These are phyloP conservation scores for Gossypium aridum DNA, from an alignment of 441 rosid genomes.

Conservation along the genomic window DNA sequence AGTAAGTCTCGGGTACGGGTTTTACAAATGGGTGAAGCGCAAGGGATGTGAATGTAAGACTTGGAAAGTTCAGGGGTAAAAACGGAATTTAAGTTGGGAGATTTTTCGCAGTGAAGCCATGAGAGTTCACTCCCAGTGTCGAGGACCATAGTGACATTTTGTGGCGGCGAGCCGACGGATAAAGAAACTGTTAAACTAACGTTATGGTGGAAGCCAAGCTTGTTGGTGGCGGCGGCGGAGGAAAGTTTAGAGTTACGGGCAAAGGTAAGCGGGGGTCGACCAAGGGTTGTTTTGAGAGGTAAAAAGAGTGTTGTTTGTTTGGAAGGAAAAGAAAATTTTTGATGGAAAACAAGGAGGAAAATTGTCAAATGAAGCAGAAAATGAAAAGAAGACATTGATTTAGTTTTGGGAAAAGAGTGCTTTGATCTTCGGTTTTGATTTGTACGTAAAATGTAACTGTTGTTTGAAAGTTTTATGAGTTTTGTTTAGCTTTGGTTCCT, in stretches of 20 bases:
- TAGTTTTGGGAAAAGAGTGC: too few species aligned
- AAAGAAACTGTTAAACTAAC: conserved; percentile 64
- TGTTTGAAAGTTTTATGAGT: not conserved
- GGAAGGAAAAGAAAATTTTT: conserved; percentile 22
- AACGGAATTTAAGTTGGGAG: conserved; percentile 25
- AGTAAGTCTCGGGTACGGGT: conserved; percentile 40
- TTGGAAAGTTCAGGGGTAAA: conserved; percentile 36
- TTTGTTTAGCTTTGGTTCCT: not conserved
- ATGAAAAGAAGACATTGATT: conserved; percentile 19
- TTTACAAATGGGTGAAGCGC: conserved; percentile 37
- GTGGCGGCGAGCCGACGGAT: conserved; percentile 52
- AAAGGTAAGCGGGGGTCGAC: conserved; percentile 12
- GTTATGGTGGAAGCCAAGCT: conserved; percentile 61
- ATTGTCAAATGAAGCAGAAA: conserved; percentile 17
- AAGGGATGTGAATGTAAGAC: conserved; percentile 44
- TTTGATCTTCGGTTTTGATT: not conserved
- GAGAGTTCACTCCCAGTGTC: conserved; percentile 72
- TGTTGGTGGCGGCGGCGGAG: conserved; percentile 21
- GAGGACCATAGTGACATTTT: conserved; percentile 49
- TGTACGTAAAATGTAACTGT: not conserved
- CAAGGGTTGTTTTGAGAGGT: conserved; percentile 32
- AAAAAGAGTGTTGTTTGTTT: conserved; percentile 31
- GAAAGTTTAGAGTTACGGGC: not conserved
- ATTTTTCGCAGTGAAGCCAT: conserved; percentile 53
- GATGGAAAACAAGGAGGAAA: conserved; percentile 28